Percentiles rank a stretch among this genome's conserved stretches.
phyloP scores from a whole-genome alignment of 805 yeast genomes.

The Ogataea ganodermae region DNA sequence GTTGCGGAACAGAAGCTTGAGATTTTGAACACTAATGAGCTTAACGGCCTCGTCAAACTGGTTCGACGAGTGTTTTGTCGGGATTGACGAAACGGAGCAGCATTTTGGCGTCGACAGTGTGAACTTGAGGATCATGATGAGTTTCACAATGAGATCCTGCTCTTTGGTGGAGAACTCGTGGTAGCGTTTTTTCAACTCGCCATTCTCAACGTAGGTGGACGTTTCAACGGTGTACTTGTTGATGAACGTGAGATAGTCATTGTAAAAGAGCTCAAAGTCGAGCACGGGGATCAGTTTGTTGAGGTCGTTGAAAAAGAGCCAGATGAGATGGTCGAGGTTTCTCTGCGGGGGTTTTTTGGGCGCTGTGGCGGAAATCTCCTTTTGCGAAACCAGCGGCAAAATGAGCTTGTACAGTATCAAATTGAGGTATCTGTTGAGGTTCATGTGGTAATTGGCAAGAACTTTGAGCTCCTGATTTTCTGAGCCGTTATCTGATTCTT shows the following conservation, averaged over 20 bases:
- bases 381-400: slow-evolving; percentile 31
- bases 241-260: slow-evolving; percentile 51
- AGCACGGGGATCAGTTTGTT: slow-evolving; percentile 56
- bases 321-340: slow-evolving; percentile 46
- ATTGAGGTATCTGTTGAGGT: slow-evolving; percentile 37
- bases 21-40: slow-evolving; percentile 38
- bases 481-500: not conserved
- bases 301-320: slow-evolving; percentile 52
- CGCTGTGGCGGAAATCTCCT: slow-evolving; percentile 7
- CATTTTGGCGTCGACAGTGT: slow-evolving; percentile 42
- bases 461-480: slow-evolving; percentile 19
- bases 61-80: slow-evolving; percentile 30
- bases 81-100: slow-evolving; percentile 25
- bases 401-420: slow-evolving; percentile 36
- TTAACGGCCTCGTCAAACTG: slow-evolving; percentile 37
- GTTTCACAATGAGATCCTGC: slow-evolving; percentile 46
- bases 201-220: slow-evolving; percentile 41
- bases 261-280: slow-evolving; percentile 55
- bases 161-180: slow-evolving; percentile 36
- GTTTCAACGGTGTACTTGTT: slow-evolving; percentile 37
- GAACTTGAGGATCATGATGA: slow-evolving; percentile 55
- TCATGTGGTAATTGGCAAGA: slow-evolving; percentile 38
- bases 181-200: slow-evolving; percentile 42
- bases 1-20: slow-evolving; percentile 47
- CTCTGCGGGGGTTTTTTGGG: slow-evolving; percentile 25